Evolutionary conservation across 345 rosid species (phyloP), one percentile per base, ranked within the genome.

Genomic region (Eucalyptus lansdowneana): DNA sequence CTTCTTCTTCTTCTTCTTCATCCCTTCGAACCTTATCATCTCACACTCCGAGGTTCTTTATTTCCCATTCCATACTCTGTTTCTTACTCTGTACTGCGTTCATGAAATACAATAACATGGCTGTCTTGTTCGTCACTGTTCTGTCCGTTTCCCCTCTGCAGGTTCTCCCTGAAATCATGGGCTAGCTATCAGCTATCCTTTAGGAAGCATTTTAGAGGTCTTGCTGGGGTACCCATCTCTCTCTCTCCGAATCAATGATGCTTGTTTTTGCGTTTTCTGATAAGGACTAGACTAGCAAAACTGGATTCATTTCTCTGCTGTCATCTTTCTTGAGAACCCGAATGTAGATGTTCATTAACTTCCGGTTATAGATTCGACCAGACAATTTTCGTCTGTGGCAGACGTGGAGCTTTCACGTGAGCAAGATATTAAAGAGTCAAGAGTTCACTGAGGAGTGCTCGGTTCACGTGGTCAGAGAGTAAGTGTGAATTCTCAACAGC

Each of bases 401-500:
- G 93, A 89, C 80, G 86, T 90, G 94, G 91, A 92, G 93, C 89
- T 88, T 91, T 81, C 89, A 86, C 49, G 72, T 91, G 87, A 91
- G 87, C 27, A 90, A 90, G 76, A 89, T 80, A 44, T 47, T 90
- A 86, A 87, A 89, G 90, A 85, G 88, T 87, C 91, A 81, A 50
- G 83, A 88, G 27, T 87, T 80, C 47, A 22, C 56, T 76, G 90
- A 67, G 50, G 86, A 86, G n/a, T 86, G 31, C 89, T 60, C 87
- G 86, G 80, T 89, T 89, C 92, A 92, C 54, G 91, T 87, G 67
- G 93, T 89, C 62, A 90, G 91, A 88, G 89, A 56, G 93, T 93
- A 91, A 89, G 83, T 37, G 25, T 37, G 83, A 37, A 21, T 37
- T 76, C 22, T 37, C 83, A 37, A 37, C 14, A 11, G 83, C 47